Percentiles rank a stretch among this genome's conserved stretches.
These are phyloP conservation scores for Pestalotiopsis sp. DNA, from an alignment of 2,329 filamentous ascomycete species.

Conservation along the genomic window DNA sequence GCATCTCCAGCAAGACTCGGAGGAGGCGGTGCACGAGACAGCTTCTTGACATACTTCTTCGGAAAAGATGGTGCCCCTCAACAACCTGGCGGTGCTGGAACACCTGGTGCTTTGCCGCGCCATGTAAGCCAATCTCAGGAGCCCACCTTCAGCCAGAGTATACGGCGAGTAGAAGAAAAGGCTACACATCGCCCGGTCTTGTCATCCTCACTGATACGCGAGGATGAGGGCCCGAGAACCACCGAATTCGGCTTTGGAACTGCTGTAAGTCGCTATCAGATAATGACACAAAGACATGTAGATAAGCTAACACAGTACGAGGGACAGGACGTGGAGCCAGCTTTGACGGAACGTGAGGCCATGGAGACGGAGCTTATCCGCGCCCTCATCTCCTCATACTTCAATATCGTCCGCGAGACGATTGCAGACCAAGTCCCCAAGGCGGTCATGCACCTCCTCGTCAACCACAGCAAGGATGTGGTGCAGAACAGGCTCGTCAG, in stretches of 20 bases:
- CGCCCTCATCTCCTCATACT: slow-evolving; percentile 95
- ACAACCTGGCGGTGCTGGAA: slow-evolving; percentile 43
- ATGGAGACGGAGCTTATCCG: slow-evolving; percentile 98
- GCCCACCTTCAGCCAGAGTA: slow-evolving; percentile 80
- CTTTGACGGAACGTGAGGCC: slow-evolving; percentile 91
- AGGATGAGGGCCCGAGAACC: slow-evolving; percentile 40
- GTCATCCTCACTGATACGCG: slow-evolving; percentile 23
- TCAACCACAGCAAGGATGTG: slow-evolving; percentile 97
- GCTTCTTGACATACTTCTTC: slow-evolving; percentile 98
- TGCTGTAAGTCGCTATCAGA: slow-evolving; percentile 54
- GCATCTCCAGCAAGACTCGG: slow-evolving; percentile 66
- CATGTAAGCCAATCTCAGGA: slow-evolving; percentile 81
- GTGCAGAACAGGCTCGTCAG: slow-evolving; percentile 97
- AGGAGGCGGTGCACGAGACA: slow-evolving; percentile 71
- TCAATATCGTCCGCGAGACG: slow-evolving; percentile 98
- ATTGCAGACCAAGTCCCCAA: slow-evolving; percentile 98
- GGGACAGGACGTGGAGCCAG: slow-evolving; percentile 72
- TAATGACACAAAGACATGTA: slow-evolving; percentile 10
- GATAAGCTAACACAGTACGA: slow-evolving; percentile 31
- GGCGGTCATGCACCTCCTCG: slow-evolving; percentile 96
- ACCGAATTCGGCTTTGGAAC: slow-evolving; percentile 46
- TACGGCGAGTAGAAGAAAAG: slow-evolving; percentile 70
- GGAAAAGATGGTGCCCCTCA: slow-evolving; percentile 78
- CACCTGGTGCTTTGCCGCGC: slow-evolving; percentile 48
- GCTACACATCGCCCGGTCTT: slow-evolving; percentile 53